Evolutionary conservation across 1,284 basidiomycete species (phyloP).

Genomic region (Sanguinoderma infundibulare): DNA sequence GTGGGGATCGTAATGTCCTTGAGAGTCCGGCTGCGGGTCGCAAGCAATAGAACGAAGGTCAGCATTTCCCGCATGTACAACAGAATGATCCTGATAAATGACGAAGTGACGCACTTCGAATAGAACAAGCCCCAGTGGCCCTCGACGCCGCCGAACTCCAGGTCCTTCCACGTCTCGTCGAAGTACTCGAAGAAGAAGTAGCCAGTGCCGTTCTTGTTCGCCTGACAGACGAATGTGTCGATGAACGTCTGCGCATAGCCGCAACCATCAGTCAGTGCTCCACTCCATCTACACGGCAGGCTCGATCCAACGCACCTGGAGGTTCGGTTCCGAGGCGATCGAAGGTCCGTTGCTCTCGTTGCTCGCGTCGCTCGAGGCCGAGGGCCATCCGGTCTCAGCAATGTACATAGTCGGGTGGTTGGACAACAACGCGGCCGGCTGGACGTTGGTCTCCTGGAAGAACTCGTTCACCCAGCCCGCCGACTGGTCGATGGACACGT

Average conservation of each 20-base stretch:
- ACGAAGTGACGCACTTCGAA: conserved; percentile 44
- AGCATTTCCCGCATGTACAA: not conserved
- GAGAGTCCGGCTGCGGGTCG: conserved; percentile 19
- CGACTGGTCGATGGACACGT: conserved; percentile 69
- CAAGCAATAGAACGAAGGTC: not conserved
- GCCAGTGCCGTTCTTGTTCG: conserved; percentile 79
- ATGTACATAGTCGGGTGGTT: conserved; percentile 85
- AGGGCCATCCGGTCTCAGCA: conserved; percentile 95
- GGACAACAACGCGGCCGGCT: conserved; percentile 45
- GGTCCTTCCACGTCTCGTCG: conserved; percentile 87
- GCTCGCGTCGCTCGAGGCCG: conserved; percentile 59
- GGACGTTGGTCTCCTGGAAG: conserved; percentile 63
- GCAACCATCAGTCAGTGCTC: not conserved
- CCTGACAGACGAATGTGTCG: conserved; percentile 86
- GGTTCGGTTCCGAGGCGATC: conserved; percentile 66
- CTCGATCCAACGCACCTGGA: conserved; percentile 43
- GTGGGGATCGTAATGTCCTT: conserved; percentile 24
- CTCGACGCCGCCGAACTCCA: conserved; percentile 86
- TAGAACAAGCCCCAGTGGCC: conserved; percentile 71
- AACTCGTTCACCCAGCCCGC: conserved; percentile 70
- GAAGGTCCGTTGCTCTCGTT: conserved; percentile 69
- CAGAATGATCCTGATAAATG: not conserved
- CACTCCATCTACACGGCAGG: not conserved
- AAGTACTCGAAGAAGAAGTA: conserved; percentile 90
- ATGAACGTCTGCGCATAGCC: conserved; percentile 58